These are phyloP conservation scores for Physcomitrellopsis africana DNA, from an alignment of 225 moss, liverwort and hornwort species.

Conservation along the genomic window DNA sequence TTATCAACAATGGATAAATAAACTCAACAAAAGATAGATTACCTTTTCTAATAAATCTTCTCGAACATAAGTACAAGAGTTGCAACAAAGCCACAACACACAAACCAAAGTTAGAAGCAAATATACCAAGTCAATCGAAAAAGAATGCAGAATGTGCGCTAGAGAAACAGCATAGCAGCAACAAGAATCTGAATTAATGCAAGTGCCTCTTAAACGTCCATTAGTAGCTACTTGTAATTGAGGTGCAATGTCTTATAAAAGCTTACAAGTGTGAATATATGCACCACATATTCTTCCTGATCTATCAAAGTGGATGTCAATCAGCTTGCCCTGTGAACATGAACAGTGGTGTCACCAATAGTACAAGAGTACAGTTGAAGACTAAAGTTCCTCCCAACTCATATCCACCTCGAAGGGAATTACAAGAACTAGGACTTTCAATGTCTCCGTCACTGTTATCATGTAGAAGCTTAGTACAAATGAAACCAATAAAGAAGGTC, in stretches of 20 bases:
- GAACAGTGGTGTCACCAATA: constrained; percentile 4
- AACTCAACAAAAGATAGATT: constrained; percentile 10
- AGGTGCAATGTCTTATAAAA: background rate
- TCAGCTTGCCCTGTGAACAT: constrained; percentile 71
- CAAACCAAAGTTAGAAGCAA: constrained; percentile 31
- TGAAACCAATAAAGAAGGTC: background rate
- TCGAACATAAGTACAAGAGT: constrained; percentile 14
- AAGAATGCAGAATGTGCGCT: background rate
- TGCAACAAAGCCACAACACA: constrained; percentile 17
- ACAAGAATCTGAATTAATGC: background rate
- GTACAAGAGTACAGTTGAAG: background rate
- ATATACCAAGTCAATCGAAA: background rate
- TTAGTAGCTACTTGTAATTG: background rate
- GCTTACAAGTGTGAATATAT: constrained; percentile 90
- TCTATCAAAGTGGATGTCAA: constrained; percentile 88
- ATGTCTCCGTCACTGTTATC: background rate
- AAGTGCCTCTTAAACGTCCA: background rate
- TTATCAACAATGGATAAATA: background rate
- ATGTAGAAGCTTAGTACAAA: background rate
- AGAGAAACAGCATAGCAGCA: constrained; percentile 8
- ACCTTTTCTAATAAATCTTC: constrained; percentile 84
- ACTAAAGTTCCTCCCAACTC: background rate
- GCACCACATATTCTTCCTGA: constrained; percentile 81
- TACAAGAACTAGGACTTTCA: background rate
- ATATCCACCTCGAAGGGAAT: background rate